Evolutionary conservation across 352 stramenopile genomes (phyloP).

Genomic region (Phytopythium vexans): DNA sequence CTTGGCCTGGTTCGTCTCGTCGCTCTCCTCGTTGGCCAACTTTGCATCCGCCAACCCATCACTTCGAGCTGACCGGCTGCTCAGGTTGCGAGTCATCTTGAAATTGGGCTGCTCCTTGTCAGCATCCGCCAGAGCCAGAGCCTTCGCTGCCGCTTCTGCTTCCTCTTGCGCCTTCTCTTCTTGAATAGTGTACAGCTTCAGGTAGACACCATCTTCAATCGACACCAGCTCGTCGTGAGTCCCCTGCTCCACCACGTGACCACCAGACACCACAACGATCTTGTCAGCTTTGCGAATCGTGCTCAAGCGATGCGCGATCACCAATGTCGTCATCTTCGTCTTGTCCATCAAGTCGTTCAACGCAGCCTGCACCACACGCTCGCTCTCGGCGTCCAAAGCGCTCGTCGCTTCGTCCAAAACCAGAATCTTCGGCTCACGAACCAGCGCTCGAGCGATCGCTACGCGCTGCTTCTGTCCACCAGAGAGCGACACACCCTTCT

Average conservation of each 20-base stretch:
- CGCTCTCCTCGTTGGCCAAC: constrained; percentile 16
- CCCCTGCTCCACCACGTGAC: constrained; percentile 40
- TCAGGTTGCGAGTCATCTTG: constrained; percentile 64
- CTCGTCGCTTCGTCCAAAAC: too few relatives aligned
- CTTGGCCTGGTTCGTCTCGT: constrained; percentile 79
- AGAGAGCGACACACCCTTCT: constrained; percentile 26
- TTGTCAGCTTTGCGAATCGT: constrained; percentile 40
- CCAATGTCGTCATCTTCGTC: constrained; percentile 27
- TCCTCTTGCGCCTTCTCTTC: constrained; percentile 12
- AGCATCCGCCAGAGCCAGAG: constrained; percentile 7
- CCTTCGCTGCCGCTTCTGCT: constrained; percentile 13
- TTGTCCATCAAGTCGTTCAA: constrained; percentile 28
- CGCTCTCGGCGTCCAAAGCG: too few relatives aligned
- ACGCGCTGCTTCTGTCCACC: constrained; percentile 35
- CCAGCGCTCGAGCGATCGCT: constrained; percentile 37
- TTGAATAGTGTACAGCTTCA: constrained; percentile 53
- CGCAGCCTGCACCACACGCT: too few relatives aligned
- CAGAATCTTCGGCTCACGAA: constrained; percentile 81
- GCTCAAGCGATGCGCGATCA: constrained; percentile 41
- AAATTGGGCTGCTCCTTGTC: constrained; percentile 14
- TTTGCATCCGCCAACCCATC: constrained; percentile 1
- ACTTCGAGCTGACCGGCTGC: neutral
- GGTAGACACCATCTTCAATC: constrained; percentile 15
- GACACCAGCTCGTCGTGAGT: constrained; percentile 32
- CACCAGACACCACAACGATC: constrained; percentile 43